Evolutionary conservation across 768 basidiomycete genomes (phyloP), one percentile per base, ranked within the genome.

Genomic region (Naganishia vaughanmartiniae): DNA sequence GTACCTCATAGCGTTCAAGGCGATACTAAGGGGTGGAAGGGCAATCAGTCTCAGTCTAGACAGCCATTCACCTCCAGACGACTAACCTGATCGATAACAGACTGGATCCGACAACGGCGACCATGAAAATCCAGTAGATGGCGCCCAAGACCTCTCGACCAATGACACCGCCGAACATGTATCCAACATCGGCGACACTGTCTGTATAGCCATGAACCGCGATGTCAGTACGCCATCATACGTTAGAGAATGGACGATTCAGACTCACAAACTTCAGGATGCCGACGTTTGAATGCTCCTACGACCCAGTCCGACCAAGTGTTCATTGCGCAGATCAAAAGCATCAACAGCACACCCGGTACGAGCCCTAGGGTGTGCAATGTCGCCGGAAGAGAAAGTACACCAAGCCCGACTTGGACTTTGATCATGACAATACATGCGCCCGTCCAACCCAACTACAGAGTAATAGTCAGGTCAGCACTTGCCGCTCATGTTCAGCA

Each of bases 341-440:
- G 19, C 57, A 69, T 58, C 45, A 69, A 14, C 39, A 78, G 45
- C 12, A 72, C 45, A 24, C 77, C 76, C 3, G 76, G 76, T 2
- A 78, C 76, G 42, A 72, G 72, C 21, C 77, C 77, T 2, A 72
- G 68, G 0, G 73, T 70, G 21, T 72, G 72, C 28, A 78, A 56
- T 2, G 75, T 75, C 0, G 74, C 67, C 10, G 77, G 77, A 46
- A 78, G 75, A 1, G 76, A 73, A 36, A 79, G 57, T 2, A 79
- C 78, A 70, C 78, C 78, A 54, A 79, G 54, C 0, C 72, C 78
- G 66, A 79, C 75, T 34, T 72, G 72, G 4, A 77, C 75, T 58
- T 79, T 79, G 30, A 76, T 54, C 76, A 76, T 75, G 15, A 79
- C 60, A 39, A 76, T 73, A 26, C 73, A 63, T 2, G 78, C 75